Conservation (phyloP, 1,139 yeast genomes). For the Hansenula lynferdii region DNA sequence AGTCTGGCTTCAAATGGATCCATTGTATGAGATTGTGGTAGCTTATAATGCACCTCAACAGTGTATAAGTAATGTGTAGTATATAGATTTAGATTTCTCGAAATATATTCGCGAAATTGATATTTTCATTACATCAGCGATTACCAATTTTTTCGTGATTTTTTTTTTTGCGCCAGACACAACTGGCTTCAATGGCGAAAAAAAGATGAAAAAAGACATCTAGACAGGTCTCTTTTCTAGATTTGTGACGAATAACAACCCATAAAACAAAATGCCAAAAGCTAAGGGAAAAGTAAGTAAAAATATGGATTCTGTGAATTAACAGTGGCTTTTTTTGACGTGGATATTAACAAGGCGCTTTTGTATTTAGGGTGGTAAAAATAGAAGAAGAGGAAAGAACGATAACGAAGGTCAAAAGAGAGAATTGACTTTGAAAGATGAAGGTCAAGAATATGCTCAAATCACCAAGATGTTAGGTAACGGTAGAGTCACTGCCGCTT, state of each 20-base stretch:
- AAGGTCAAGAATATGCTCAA: constrained; percentile 98
- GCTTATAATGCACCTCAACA: too few species aligned
- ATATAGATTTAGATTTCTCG: too few species aligned
- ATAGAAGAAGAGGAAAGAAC: constrained; percentile 99
- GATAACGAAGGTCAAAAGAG: constrained; percentile 89
- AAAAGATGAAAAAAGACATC: constrained; percentile 2
- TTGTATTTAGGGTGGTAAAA: constrained; percentile 38
- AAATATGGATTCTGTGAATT: too few species aligned
- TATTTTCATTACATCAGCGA: too few species aligned
- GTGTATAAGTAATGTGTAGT: too few species aligned
- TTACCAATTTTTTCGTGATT: too few species aligned
- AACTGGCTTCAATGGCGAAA: neutral
- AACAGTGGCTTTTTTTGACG: too few species aligned
- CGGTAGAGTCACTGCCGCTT: constrained; percentile 91
- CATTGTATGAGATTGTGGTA: constrained; percentile 37
- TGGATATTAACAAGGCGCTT: neutral
- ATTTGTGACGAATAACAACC: neutral
- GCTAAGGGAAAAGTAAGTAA: constrained; percentile 43
- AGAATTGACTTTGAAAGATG: constrained; percentile 87
- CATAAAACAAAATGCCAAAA: constrained; percentile 39
- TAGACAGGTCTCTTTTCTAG: too few species aligned
- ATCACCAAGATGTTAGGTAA: constrained; percentile 98
- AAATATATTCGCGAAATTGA: too few species aligned
- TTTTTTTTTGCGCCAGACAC: neutral
- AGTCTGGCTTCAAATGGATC: constrained; percentile 78